Conservation (phyloP, 345 rosid genomes). For the Euclidium syriacum region DNA sequence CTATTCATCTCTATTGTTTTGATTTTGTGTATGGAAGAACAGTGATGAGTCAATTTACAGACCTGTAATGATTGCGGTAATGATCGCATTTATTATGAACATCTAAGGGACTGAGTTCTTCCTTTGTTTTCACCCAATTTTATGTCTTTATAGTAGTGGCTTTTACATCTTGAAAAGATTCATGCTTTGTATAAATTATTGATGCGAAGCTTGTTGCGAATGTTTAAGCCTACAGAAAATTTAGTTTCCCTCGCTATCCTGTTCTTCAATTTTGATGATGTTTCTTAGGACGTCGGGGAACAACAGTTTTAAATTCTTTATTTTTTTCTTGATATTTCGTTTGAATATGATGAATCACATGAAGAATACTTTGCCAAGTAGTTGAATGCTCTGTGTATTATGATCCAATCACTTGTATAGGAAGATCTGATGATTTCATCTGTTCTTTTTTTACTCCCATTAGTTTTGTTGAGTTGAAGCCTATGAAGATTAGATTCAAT, state of each 20-base stretch:
- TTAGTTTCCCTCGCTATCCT: slow-evolving; percentile 36
- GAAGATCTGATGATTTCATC: slow-evolving; percentile 27
- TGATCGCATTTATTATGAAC: slow-evolving; percentile 78
- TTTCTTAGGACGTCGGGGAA: slow-evolving; percentile 31
- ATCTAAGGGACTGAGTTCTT: slow-evolving; percentile 96
- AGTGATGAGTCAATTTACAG: slow-evolving; percentile 70
- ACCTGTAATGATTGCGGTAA: slow-evolving; percentile 91
- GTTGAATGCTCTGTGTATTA: slow-evolving; percentile 9
- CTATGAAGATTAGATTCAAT: slow-evolving; percentile 25
- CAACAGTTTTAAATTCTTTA: not conserved
- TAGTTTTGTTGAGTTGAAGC: not conserved
- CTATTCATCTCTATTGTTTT: not conserved
- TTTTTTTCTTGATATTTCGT: not conserved
- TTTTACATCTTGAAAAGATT: not conserved
- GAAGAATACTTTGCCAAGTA: slow-evolving; percentile 14
- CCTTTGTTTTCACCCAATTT: not conserved
- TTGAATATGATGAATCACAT: not conserved
- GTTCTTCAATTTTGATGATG: slow-evolving; percentile 16
- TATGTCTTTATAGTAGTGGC: accelerated
- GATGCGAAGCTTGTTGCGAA: not conserved
- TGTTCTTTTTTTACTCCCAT: accelerated
- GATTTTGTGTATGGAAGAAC: slow-evolving; percentile 20
- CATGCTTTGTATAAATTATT: slow-evolving; percentile 7
- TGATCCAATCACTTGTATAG: slow-evolving; percentile 23
- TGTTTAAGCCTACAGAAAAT: slow-evolving; percentile 25